Percentiles rank a stretch among this genome's conserved stretches.
These are phyloP conservation scores for Glomus cerebriforme DNA, from an alignment of 192 early-diverging fungal genomes.

Conservation along the genomic window DNA sequence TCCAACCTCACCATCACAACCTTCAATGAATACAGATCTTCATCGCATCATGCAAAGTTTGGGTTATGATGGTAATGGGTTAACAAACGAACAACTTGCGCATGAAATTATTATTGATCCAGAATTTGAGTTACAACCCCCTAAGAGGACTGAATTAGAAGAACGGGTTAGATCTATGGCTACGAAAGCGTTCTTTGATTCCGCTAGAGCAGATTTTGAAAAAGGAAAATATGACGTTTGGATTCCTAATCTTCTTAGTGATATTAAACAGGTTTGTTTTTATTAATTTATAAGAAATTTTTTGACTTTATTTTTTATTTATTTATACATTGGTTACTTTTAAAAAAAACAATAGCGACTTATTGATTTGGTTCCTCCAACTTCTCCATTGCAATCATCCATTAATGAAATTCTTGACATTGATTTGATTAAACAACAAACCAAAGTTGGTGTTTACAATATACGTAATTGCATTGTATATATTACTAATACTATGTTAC, in stretches of 20 bases:
- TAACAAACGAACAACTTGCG: conserved; percentile 69
- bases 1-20: not conserved
- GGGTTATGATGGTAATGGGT: conserved; percentile 35
- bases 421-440: conserved; percentile 68
- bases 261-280: conserved; percentile 58
- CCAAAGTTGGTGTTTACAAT: conserved; percentile 58
- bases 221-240: conserved; percentile 48
- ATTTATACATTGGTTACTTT: too few relatives aligned
- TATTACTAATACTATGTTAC: conserved; percentile 60
- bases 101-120: conserved; percentile 79
- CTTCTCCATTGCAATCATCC: conserved; percentile 51
- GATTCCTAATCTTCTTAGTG: conserved; percentile 54
- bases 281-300: not conserved
- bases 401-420: conserved; percentile 71
- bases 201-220: conserved; percentile 59
- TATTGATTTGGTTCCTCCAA: conserved; percentile 62
- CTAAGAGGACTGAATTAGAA: conserved; percentile 49
- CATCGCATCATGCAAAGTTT: conserved; percentile 33
- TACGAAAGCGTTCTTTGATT: conserved; percentile 73
- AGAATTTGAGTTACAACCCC: conserved; percentile 58
- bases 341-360: conserved; percentile 51
- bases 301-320: not conserved
- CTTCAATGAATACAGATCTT: conserved; percentile 39
- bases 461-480: conserved; percentile 46
- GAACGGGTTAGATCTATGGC: conserved; percentile 59